A percentile compares a stretch with the other conserved stretches of the same genome.
These are phyloP conservation scores for Neurospora sp. DNA, from an alignment of 495 filamentous ascomycete species.

Conservation along the genomic window DNA sequence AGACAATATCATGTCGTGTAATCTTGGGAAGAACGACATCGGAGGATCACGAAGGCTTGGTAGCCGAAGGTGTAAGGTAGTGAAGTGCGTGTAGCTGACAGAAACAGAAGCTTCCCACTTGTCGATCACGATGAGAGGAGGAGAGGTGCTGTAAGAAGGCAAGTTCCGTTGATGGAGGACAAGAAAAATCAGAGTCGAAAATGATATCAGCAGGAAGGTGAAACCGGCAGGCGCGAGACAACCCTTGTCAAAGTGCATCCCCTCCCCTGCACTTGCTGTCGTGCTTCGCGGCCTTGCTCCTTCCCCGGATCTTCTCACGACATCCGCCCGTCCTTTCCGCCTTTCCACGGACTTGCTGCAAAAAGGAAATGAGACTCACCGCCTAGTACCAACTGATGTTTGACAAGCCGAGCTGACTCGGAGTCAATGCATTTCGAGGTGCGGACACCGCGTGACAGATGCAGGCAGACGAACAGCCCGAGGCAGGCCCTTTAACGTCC, in stretches of 20 bases:
- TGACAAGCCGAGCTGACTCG: not conserved
- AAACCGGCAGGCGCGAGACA: not conserved
- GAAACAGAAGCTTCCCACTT: not conserved
- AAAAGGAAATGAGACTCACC: not conserved
- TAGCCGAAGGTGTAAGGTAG: not conserved
- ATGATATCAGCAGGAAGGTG: not conserved
- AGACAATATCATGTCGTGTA: not conserved
- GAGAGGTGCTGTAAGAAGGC: not conserved
- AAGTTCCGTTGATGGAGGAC: not conserved
- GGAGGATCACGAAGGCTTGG: not conserved
- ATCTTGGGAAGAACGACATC: not conserved
- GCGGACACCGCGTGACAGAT: not conserved
- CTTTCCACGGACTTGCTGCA: not conserved
- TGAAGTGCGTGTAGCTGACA: not conserved
- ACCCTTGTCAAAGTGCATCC: not conserved
- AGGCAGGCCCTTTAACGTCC: not conserved
- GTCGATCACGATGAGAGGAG: not conserved
- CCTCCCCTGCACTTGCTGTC: not conserved
- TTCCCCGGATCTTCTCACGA: not conserved
- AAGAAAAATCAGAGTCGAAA: not conserved
- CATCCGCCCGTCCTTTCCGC: not conserved
- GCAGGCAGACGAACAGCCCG: not conserved
- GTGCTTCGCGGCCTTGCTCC: not conserved
- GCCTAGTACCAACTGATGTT: not conserved
- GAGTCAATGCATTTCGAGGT: not conserved